Evolutionary conservation across 228 moss, liverwort and hornwort species (phyloP).

Genomic region (Sphagnum fallax): DNA sequence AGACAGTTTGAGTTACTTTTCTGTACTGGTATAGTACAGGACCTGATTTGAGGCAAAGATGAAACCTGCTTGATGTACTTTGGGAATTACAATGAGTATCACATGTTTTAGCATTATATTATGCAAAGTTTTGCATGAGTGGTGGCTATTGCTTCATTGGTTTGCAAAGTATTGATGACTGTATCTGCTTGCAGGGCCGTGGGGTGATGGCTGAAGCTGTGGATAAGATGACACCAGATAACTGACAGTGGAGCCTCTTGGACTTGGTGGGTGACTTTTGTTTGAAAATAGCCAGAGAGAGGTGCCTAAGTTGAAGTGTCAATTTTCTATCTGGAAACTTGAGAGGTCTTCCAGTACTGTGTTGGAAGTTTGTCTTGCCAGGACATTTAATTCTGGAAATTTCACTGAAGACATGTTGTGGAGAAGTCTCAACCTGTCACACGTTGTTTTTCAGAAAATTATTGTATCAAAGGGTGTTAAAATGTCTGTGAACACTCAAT

Average conservation of each 20-base stretch:
- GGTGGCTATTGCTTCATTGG: not conserved
- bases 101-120: constrained; percentile 1
- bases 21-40: too few relatives aligned
- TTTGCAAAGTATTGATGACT: constrained; percentile 8
- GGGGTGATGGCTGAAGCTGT: constrained; percentile 53
- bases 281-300: constrained; percentile 12
- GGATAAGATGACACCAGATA: not conserved
- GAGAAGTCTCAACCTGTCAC: constrained; percentile 8
- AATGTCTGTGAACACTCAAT: not conserved
- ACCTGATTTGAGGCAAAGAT: too few relatives aligned
- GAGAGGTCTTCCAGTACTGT: not conserved
- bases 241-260: not conserved
- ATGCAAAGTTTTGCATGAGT: constrained; percentile 11
- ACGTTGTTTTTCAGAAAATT: not conserved
- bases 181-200: constrained; percentile 44
- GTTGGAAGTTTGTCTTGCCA: not conserved
- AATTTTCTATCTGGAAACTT: too few relatives aligned
- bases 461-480: not conserved
- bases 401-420: constrained; percentile 9
- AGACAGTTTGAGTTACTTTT: too few relatives aligned
- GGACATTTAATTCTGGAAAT: constrained; percentile 3
- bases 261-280: constrained; percentile 3
- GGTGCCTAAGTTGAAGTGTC: constrained; percentile 10
- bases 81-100: not conserved
- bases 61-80: too few relatives aligned